Percentiles rank a stretch among this genome's conserved stretches.
Conservation (phyloP, 169 alveolate species). For the Theileria sp. region DNA sequence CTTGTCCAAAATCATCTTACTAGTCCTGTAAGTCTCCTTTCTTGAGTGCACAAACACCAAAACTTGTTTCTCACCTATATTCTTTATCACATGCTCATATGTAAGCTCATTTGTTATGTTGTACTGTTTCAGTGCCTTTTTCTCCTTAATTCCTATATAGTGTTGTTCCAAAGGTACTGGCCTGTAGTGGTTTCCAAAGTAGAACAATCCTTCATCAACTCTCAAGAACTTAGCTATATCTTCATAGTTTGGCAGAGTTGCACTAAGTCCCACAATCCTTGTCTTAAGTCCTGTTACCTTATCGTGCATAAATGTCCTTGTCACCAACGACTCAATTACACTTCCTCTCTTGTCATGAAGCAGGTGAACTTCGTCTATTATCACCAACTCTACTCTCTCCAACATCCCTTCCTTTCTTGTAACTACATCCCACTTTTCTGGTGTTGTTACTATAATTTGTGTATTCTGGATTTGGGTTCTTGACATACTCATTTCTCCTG, state of each 20-base stretch:
- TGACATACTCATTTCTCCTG: conserved; percentile 95
- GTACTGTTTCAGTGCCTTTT: conserved; percentile 93
- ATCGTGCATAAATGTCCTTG: conserved; percentile 89
- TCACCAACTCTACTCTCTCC: conserved; percentile 88
- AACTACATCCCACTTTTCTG: conserved; percentile 97
- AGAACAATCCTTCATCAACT: conserved; percentile 92
- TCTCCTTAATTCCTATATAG: conserved; percentile 97
- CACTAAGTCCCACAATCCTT: conserved; percentile 96
- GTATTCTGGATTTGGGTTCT: conserved; percentile 95
- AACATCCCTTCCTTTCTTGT: conserved; percentile 97
- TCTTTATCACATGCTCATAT: conserved; percentile 88
- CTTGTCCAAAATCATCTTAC: conserved; percentile 87
- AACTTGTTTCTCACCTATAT: conserved; percentile 85
- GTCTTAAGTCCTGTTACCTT: conserved; percentile 45
- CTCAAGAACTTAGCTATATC: conserved; percentile 98
- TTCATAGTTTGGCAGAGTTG: conserved; percentile 98
- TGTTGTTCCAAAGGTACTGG: conserved; percentile 98
- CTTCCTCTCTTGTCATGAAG: conserved; percentile 99
- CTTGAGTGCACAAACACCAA: conserved; percentile 98
- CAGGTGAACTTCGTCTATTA: conserved; percentile 99
- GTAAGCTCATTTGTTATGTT: conserved; percentile 93
- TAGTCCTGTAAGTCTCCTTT: conserved; percentile 97
- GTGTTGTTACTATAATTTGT: conserved; percentile 98
- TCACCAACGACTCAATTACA: conserved; percentile 98
- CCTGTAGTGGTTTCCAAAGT: conserved; percentile 94